phyloP scores from a whole-genome alignment of 257 asterid species.

The Apocynum venetum region DNA sequence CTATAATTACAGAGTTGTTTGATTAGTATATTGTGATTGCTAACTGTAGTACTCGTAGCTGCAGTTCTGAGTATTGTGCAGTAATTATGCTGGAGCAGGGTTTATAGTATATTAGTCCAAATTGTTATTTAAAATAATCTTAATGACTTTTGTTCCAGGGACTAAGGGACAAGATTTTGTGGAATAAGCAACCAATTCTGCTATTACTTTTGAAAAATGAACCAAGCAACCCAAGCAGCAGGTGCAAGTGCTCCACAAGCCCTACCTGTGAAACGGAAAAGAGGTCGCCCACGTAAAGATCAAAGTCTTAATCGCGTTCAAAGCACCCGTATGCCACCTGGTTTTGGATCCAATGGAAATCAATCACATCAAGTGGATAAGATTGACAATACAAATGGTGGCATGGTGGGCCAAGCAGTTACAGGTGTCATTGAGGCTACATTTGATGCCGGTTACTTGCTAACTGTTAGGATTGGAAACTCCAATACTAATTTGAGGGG shows the following conservation, averaged over 20 bases:
- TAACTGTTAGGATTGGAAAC: slow-evolving; percentile 67
- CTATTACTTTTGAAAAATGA: slow-evolving; percentile 23
- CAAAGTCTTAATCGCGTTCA: slow-evolving; percentile 26
- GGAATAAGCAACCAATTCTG: neutral
- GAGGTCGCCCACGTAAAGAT: slow-evolving; percentile 55
- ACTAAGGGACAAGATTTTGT: neutral
- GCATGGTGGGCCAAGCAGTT: slow-evolving; percentile 66
- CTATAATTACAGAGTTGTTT: neutral
- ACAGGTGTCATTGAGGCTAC: slow-evolving; percentile 86
- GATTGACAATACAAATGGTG: slow-evolving; percentile 24
- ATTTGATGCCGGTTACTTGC: slow-evolving; percentile 82
- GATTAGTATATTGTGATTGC: neutral
- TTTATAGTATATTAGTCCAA: neutral
- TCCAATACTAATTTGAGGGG: slow-evolving; percentile 63
- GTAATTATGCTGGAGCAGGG: neutral
- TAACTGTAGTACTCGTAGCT: neutral
- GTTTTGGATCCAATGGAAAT: slow-evolving; percentile 34
- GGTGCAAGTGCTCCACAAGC: slow-evolving; percentile 14
- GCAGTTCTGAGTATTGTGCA: neutral
- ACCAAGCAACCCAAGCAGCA: slow-evolving; percentile 34
- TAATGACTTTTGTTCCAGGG: slow-evolving; percentile 6
- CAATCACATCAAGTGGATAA: slow-evolving; percentile 27
- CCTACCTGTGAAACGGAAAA: slow-evolving; percentile 33
- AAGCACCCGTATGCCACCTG: slow-evolving; percentile 38
- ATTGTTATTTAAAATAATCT: neutral